Conservation (phyloP, 345 rosid species). For the Euphorbia peplus region DNA sequence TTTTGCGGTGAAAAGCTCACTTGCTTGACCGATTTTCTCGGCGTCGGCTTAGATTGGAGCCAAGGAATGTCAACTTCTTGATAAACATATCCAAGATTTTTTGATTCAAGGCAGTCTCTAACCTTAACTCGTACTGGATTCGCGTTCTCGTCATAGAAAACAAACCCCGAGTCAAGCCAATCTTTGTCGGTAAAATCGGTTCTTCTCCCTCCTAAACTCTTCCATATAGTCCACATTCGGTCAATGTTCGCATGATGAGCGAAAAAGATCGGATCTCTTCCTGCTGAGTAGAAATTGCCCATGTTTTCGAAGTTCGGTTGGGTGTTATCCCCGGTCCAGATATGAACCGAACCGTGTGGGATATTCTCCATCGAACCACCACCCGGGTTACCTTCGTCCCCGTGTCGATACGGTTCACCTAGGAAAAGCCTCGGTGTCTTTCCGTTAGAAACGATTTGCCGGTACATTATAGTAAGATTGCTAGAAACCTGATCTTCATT, state of each 20-base stretch:
- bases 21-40: slow-evolving; percentile 31
- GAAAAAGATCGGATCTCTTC: slow-evolving; percentile 55
- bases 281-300: slow-evolving; percentile 67
- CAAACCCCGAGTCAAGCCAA: slow-evolving; percentile 49
- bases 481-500: slow-evolving; percentile 25
- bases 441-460: slow-evolving; percentile 56
- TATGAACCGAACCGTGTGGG: slow-evolving; percentile 50
- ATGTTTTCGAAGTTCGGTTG: slow-evolving; percentile 52
- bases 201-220: slow-evolving; percentile 46
- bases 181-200: slow-evolving; percentile 43
- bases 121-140: slow-evolving; percentile 53
- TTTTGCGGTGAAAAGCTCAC: neutral
- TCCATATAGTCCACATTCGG: slow-evolving; percentile 63
- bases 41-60: slow-evolving; percentile 47
- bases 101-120: slow-evolving; percentile 42
- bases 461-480: slow-evolving; percentile 52
- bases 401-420: slow-evolving; percentile 50
- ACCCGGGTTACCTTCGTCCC: slow-evolving; percentile 48
- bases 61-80: slow-evolving; percentile 54
- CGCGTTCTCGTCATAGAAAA: slow-evolving; percentile 62
- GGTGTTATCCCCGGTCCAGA: slow-evolving; percentile 48
- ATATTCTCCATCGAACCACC: slow-evolving; percentile 48
- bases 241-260: slow-evolving; percentile 59
- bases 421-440: slow-evolving; percentile 44
- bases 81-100: slow-evolving; percentile 38